These are phyloP conservation scores for Phytomonas francai DNA, from an alignment of 208 protist genomes.

Conservation along the genomic window DNA sequence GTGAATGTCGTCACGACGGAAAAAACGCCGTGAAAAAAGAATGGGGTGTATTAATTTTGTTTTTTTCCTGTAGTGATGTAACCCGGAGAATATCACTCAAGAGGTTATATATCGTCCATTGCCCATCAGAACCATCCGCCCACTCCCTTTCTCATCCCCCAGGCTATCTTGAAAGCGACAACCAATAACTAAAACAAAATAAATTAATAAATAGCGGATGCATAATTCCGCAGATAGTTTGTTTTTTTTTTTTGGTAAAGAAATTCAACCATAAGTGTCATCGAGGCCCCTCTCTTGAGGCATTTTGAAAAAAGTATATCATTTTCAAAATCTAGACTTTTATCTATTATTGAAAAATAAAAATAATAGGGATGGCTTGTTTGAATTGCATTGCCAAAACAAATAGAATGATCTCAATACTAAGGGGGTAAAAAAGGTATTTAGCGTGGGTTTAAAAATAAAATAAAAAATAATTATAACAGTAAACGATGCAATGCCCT, in stretches of 20 bases:
- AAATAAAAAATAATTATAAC: not conserved
- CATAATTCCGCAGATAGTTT: constrained; percentile 6
- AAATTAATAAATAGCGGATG: constrained; percentile 4
- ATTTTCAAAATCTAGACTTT: not conserved
- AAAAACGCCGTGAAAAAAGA: not conserved
- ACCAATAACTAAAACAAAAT: not conserved
- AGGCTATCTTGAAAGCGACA: not conserved
- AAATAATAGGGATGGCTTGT: not conserved
- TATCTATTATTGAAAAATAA: constrained; percentile 1
- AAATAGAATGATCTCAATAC: not conserved
- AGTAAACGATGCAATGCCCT: constrained; percentile 3
- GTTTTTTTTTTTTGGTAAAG: constrained; percentile 1
- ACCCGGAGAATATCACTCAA: not conserved
- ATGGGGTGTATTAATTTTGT: not conserved
- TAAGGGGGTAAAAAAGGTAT: not conserved
- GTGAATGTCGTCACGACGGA: not conserved
- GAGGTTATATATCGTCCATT: not conserved
- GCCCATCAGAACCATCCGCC: not conserved
- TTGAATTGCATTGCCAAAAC: not conserved
- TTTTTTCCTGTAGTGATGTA: not conserved
- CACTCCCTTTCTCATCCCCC: too few species aligned
- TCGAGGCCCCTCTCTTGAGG: not conserved
- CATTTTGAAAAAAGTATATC: not conserved
- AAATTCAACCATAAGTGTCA: not conserved
- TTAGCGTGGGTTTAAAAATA: not conserved